Conservation (phyloP, 225 moss, liverwort and hornwort genomes). For the Thuidium tamariscinum region DNA sequence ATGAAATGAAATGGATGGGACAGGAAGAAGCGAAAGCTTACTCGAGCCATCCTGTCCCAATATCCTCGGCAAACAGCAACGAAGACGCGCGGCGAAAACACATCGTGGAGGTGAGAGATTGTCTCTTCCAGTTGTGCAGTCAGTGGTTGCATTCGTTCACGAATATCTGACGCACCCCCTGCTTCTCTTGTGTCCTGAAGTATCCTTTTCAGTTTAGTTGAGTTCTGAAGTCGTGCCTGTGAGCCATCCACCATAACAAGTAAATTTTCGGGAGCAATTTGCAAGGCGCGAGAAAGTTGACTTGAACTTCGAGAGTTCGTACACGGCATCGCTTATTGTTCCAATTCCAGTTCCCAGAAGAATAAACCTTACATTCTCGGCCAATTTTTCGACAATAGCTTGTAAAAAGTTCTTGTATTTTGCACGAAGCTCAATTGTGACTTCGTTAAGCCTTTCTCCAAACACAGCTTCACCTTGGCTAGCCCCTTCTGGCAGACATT, state of each 20-base stretch:
- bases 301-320: not conserved
- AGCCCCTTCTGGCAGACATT: conserved; percentile 70
- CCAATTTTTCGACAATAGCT: conserved; percentile 91
- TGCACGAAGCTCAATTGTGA: conserved; percentile 91
- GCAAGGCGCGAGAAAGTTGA: not conserved
- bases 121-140: conserved; percentile 81
- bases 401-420: conserved; percentile 93
- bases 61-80: conserved; percentile 96
- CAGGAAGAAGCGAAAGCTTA: conserved; percentile 18
- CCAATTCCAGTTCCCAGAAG: not conserved
- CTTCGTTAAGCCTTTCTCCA: conserved; percentile 92
- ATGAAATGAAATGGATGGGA: not conserved
- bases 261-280: not conserved
- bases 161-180: conserved; percentile 87
- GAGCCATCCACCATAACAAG: not conserved
- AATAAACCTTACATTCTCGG: conserved; percentile 58
- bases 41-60: conserved; percentile 97
- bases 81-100: conserved; percentile 92
- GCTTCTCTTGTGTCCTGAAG: conserved; percentile 93
- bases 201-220: conserved; percentile 91
- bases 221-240: conserved; percentile 77
- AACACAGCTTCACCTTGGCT: conserved; percentile 51
- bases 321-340: not conserved
- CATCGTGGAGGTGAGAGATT: conserved; percentile 87
- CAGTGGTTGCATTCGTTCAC: conserved; percentile 94